Conservation (phyloP, 2,329 filamentous ascomycete genomes). For the Didymella arachidicola region DNA sequence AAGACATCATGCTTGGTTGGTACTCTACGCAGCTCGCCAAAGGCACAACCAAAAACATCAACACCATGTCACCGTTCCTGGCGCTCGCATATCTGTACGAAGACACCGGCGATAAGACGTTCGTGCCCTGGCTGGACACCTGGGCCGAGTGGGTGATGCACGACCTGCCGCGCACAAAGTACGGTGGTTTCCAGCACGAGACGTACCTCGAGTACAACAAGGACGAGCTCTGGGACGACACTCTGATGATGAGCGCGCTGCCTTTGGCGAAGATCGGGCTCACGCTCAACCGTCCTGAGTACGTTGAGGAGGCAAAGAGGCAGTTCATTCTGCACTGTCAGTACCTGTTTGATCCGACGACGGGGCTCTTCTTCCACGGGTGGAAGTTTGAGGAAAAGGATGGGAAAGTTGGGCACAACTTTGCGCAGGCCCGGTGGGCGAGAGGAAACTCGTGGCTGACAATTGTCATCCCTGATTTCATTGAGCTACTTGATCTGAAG, state of each 20-base stretch:
- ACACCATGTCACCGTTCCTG: slow-evolving; percentile 81
- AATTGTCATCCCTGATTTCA: slow-evolving; percentile 82
- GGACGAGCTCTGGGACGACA: slow-evolving; percentile 84
- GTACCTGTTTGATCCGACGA: slow-evolving; percentile 75
- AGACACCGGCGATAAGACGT: slow-evolving; percentile 71
- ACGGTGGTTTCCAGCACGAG: slow-evolving; percentile 77
- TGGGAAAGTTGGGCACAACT: slow-evolving; percentile 64
- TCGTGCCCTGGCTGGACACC: slow-evolving; percentile 77
- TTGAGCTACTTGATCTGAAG: slow-evolving; percentile 73
- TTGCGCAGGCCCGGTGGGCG: slow-evolving; percentile 64
- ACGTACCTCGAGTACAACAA: slow-evolving; percentile 76
- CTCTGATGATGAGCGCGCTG: slow-evolving; percentile 86
- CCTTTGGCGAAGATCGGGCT: slow-evolving; percentile 81
- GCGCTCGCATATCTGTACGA: slow-evolving; percentile 82
- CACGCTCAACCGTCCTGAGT: slow-evolving; percentile 72
- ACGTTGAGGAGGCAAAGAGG: slow-evolving; percentile 77
- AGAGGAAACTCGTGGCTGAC: slow-evolving; percentile 78
- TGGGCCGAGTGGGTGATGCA: slow-evolving; percentile 88
- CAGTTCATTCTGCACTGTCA: slow-evolving; percentile 82
- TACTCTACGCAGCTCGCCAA: slow-evolving; percentile 72
- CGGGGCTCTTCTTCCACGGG: slow-evolving; percentile 81
- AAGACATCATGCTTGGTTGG: slow-evolving; percentile 76
- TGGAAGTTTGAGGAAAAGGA: slow-evolving; percentile 75
- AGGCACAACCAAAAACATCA: slow-evolving; percentile 85
- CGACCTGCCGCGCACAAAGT: slow-evolving; percentile 74